Percentiles rank a stretch among this genome's conserved stretches.
Evolutionary conservation across 768 basidiomycete genomes (phyloP).

Genomic region (Peribolospora kevripleyi): DNA sequence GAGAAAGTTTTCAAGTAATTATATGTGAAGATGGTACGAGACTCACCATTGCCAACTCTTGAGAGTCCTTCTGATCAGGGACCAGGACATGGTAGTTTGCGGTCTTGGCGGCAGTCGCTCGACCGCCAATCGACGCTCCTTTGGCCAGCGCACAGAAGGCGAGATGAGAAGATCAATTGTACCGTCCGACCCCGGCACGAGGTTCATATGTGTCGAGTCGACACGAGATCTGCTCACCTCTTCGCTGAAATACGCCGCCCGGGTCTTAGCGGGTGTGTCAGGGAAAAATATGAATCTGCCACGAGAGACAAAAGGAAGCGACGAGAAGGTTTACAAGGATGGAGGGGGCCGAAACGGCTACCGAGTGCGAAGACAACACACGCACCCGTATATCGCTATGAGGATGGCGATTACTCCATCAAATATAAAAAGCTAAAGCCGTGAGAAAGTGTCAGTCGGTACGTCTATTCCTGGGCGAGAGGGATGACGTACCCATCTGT

Average conservation of each 20-base stretch:
- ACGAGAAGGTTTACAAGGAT: neutral
- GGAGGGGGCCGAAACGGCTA: too few species aligned
- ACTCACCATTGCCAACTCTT: constrained; percentile 1
- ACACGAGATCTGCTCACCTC: constrained; percentile 19
- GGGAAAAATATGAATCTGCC: constrained; percentile 53
- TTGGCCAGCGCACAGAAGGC: too few species aligned
- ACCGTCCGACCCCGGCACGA: too few species aligned
- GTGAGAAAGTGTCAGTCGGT: too few species aligned
- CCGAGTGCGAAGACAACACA: too few species aligned
- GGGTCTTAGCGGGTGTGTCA: constrained; percentile 39
- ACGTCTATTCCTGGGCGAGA: too few species aligned
- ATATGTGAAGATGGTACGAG: neutral
- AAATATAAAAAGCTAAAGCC: constrained; percentile 28
- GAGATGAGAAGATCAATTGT: neutral
- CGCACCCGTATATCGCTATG: too few species aligned
- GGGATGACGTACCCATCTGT: too few species aligned
- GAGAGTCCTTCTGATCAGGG: constrained; percentile 7
- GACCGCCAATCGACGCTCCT: constrained; percentile 11
- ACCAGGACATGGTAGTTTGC: constrained; percentile 1
- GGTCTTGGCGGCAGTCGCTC: constrained; percentile 7
- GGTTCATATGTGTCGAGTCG: neutral
- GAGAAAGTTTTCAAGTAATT: neutral
- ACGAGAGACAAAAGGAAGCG: constrained; percentile 37
- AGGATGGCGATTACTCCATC: constrained; percentile 34
- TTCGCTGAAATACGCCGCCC: constrained; percentile 36